Conservation (phyloP, 306 rosid genomes). For the Lathyrus tuberosus region DNA sequence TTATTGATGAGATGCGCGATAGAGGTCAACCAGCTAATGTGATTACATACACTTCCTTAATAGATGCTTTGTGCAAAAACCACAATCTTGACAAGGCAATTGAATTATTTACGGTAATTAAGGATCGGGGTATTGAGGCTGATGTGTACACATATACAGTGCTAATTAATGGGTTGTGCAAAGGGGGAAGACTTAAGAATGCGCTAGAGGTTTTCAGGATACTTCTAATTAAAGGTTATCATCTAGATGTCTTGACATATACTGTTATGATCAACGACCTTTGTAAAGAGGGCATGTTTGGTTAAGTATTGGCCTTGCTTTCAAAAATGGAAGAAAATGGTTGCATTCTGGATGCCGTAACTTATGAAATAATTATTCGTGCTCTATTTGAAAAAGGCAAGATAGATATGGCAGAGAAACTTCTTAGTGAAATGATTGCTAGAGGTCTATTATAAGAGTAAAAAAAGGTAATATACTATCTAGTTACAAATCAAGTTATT, state of each 20-base stretch:
- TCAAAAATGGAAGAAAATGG: conserved; percentile 1
- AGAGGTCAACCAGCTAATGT: background rate
- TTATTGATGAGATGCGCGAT: conserved; percentile 4
- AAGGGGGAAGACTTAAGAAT: background rate
- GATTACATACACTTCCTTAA: conserved; percentile 10
- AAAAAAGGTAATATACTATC: background rate
- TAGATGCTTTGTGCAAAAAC: conserved; percentile 3
- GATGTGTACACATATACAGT: background rate
- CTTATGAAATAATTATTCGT: conserved; percentile 1
- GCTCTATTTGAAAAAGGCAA: background rate
- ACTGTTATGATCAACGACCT: background rate
- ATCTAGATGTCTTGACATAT: background rate
- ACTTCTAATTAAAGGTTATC: conserved; percentile 4
- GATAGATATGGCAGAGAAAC: background rate
- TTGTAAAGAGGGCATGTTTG: conserved; percentile 5
- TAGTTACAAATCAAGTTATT: background rate
- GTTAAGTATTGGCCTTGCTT: background rate
- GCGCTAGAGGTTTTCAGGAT: conserved; percentile 11
- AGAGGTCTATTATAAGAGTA: background rate
- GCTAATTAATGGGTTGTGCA: background rate
- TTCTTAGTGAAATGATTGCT: conserved; percentile 6
- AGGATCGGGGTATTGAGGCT: background rate
- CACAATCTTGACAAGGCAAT: conserved; percentile 13
- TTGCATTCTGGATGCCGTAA: background rate
- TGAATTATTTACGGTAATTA: background rate